Percentiles rank a stretch among this genome's conserved stretches.
phyloP scores from a whole-genome alignment of 441 rosid genomes.

The Corymbia calophylla region DNA sequence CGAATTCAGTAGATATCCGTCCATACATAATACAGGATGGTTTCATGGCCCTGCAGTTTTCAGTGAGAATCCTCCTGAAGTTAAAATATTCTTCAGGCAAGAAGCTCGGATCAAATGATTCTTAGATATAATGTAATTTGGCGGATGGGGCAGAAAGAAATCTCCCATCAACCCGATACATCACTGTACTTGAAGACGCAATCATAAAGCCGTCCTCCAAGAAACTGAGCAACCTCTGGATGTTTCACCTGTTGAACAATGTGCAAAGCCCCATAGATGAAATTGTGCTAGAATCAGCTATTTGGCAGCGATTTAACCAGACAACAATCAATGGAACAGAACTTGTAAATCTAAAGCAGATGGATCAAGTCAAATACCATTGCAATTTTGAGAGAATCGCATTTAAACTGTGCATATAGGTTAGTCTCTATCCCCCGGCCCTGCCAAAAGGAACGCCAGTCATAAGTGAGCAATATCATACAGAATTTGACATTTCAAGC shows the following conservation, averaged over 20 bases:
- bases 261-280: not conserved
- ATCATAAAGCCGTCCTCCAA: slow-evolving; percentile 91
- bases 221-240: slow-evolving; percentile 93
- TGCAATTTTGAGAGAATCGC: slow-evolving; percentile 94
- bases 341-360: not conserved
- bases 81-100: not conserved
- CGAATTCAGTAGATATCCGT: not conserved
- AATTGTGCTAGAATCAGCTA: not conserved
- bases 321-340: not conserved
- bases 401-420: slow-evolving; percentile 92
- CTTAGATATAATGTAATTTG: not conserved
- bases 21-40: not conserved
- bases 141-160: not conserved
- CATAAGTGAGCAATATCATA: not conserved
- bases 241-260: slow-evolving; percentile 72
- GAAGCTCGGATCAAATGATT: not conserved
- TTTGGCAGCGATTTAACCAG: not conserved
- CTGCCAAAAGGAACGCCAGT: slow-evolving; percentile 31
- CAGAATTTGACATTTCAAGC: not conserved
- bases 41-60: not conserved
- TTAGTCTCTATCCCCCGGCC: slow-evolving; percentile 98
- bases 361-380: slow-evolving; percentile 40
- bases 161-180: slow-evolving; percentile 20
- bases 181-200: slow-evolving; percentile 90
- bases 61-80: not conserved